Evolutionary conservation across 1,139 yeast species (phyloP).

Genomic region (Geotrichum macrosporum): DNA sequence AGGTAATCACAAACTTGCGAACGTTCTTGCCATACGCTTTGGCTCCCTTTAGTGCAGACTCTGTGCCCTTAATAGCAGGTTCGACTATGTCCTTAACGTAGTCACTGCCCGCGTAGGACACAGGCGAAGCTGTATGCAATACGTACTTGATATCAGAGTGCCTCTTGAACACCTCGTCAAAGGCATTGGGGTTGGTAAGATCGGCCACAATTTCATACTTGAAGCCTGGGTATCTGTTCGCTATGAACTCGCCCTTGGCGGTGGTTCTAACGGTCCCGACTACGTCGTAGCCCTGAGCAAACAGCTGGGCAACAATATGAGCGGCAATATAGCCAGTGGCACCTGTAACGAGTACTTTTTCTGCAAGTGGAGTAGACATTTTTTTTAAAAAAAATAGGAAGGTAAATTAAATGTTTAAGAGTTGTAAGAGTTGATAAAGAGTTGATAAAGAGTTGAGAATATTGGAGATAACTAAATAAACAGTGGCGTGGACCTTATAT

Average conservation of each 20-base stretch:
- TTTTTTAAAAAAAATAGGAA: too few species aligned
- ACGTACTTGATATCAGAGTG: slow-evolving; percentile 32
- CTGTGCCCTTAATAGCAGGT: slow-evolving; percentile 10
- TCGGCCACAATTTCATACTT: slow-evolving; percentile 36
- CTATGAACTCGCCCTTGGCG: slow-evolving; percentile 46
- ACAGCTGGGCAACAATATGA: slow-evolving; percentile 39
- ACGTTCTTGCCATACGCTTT: not conserved
- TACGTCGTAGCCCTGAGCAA: slow-evolving; percentile 44
- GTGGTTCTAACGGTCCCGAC: slow-evolving; percentile 56
- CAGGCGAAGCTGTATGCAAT: slow-evolving; percentile 46
- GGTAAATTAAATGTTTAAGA: too few species aligned
- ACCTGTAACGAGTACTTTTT: slow-evolving; percentile 49
- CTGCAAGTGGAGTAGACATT: not conserved
- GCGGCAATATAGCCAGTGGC: slow-evolving; percentile 58
- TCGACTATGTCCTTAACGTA: slow-evolving; percentile 6
- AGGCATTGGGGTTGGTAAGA: slow-evolving; percentile 47
- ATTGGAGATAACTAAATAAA: too few species aligned
- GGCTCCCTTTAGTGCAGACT: not conserved
- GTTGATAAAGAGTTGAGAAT: too few species aligned
- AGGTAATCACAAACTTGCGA: slow-evolving; percentile 4
- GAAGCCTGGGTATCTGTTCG: slow-evolving; percentile 25
- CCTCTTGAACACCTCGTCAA: slow-evolving; percentile 33
- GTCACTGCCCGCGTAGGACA: slow-evolving; percentile 32
- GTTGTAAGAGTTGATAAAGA: too few species aligned
- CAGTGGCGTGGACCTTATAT: too few species aligned